Evolutionary conservation across 2,329 filamentous ascomycete species (phyloP), one percentile per base, ranked within the genome.

Genomic region (Colletotrichum sp.): DNA sequence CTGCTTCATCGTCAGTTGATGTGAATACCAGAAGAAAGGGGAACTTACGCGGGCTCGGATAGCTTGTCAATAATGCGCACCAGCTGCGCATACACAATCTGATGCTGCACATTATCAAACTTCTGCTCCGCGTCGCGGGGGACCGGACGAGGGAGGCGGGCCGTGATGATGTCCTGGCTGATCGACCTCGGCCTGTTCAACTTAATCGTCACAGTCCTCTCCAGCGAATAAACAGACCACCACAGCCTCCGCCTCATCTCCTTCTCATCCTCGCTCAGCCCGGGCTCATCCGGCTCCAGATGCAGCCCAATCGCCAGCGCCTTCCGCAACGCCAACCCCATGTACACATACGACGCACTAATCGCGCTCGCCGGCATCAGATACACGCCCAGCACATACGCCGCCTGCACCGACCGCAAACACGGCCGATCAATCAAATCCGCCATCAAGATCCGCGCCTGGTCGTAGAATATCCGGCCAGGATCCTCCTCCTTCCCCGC

Each of bases 361-460:
- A 84, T 81, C 0, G 84, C 82, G 65, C 79, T 83, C 13, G 81
- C 77, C 1, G 84, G 84, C 79, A 85, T 79, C 3, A 84, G 75
- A 57, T 85, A 85, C 8, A 85, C 83, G 1, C 83, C 83, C 7
- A 85, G 39, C 2, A 85, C 68, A 18, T 82, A 85, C 0, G 80
- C 78, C 1, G 82, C 83, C 52, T 85, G 84, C 0, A 85, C 81
- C 3, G 83, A 83, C 16, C 80, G 76, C 5, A 85, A 30, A 26
- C 79, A 82, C 6, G 82, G 79, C 8, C 80, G 76, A 9, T 85
- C 83, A n/a, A 85, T 82, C 0, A 85, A 57, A 32, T 85, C 83
- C 0, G 83, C 80, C 16, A 85, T 78, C 13, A 85, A 68, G 0
- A 76, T 69, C 34, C 80, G 79, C 2, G 82, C 80, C 39, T 84